Evolutionary conservation across 1,284 basidiomycete genomes (phyloP).

Genomic region (Spongiforma sp.): DNA sequence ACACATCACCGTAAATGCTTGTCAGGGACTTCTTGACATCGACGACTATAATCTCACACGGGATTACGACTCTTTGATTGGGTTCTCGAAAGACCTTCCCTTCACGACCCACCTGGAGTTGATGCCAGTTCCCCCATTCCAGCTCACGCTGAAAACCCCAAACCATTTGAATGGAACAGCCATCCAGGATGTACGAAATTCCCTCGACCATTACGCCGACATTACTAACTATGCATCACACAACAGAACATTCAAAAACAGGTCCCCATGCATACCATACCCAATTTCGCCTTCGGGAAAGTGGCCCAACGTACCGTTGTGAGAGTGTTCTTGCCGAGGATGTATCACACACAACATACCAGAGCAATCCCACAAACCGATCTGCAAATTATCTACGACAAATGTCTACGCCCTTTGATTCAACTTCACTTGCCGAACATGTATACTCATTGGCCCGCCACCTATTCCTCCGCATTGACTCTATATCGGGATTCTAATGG

Average conservation of each 20-base stretch:
- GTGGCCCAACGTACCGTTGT: neutral
- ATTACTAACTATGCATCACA: too few relatives aligned
- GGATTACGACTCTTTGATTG: neutral
- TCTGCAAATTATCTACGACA: neutral
- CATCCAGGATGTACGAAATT: neutral
- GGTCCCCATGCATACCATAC: neutral
- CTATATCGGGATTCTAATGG: neutral
- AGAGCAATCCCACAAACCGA: neutral
- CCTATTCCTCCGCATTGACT: neutral
- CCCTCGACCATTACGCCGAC: too few relatives aligned
- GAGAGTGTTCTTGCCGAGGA: neutral
- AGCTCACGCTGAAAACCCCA: neutral
- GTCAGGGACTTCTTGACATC: neutral
- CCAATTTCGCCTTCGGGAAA: neutral
- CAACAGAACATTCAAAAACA: too few relatives aligned
- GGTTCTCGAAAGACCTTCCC: neutral
- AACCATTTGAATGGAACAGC: neutral
- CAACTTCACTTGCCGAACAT: neutral
- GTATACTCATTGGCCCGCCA: neutral
- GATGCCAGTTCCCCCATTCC: neutral
- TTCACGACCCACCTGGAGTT: neutral
- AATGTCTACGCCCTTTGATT: neutral
- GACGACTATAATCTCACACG: neutral
- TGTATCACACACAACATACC: neutral
- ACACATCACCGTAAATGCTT: neutral